Evolutionary conservation across 2,329 filamentous ascomycete species (phyloP).

Genomic region (Didymella lethalis): DNA sequence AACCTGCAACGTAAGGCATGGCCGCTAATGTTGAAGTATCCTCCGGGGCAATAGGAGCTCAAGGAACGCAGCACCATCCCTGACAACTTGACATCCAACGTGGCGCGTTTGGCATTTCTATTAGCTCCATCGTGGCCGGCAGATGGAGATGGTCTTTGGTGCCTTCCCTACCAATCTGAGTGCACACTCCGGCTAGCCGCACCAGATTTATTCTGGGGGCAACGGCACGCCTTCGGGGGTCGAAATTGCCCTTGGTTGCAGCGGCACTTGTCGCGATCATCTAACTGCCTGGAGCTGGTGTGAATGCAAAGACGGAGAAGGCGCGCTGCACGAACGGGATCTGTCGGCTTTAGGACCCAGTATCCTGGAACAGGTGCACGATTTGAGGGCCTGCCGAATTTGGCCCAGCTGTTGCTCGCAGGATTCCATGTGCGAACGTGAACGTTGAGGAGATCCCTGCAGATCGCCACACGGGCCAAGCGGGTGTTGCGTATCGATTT

Average conservation of each 20-base stretch:
- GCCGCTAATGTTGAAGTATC: not conserved
- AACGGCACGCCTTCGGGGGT: slow-evolving; percentile 4
- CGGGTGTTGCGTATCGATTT: slow-evolving; percentile 4
- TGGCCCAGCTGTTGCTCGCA: slow-evolving; percentile 1
- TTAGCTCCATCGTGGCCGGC: slow-evolving; percentile 18
- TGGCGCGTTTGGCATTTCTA: slow-evolving; percentile 15
- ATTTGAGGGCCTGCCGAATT: slow-evolving; percentile 1
- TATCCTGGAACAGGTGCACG: not conserved
- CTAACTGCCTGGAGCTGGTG: slow-evolving; percentile 11
- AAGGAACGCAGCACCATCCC: slow-evolving; percentile 7
- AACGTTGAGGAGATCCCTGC: slow-evolving; percentile 12
- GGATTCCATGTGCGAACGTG: not conserved
- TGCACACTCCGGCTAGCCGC: slow-evolving; percentile 5
- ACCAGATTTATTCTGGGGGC: slow-evolving; percentile 3
- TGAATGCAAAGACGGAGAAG: slow-evolving; percentile 4
- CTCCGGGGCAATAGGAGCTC: slow-evolving; percentile 7
- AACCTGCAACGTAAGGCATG: slow-evolving; percentile 2
- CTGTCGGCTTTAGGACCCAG: not conserved
- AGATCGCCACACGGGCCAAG: slow-evolving; percentile 10
- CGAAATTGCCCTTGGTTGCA: not conserved
- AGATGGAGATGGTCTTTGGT: slow-evolving; percentile 13
- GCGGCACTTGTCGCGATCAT: not conserved
- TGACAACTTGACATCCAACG: slow-evolving; percentile 20
- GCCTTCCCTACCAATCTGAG: slow-evolving; percentile 5
- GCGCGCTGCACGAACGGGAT: slow-evolving; percentile 10